phyloP scores from a whole-genome alignment of 176 grass and related monocot genomes.

The Rhipidocladum racemiflorum region DNA sequence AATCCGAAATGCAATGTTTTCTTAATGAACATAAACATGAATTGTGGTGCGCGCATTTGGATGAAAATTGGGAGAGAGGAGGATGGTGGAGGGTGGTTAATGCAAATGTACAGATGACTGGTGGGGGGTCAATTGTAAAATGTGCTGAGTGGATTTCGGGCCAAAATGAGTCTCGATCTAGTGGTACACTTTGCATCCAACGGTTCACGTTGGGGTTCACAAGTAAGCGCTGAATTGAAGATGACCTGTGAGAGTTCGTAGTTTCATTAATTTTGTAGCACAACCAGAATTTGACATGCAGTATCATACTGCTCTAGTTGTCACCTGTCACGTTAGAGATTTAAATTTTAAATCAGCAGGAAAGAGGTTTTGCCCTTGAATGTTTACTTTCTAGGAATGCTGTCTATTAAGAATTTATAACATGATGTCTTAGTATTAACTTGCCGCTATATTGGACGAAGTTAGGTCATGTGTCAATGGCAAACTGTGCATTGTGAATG shows the following conservation, averaged over 20 bases:
- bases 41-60: no score
- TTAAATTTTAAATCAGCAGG: background rate
- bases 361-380: background rate
- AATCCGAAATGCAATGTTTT: no score
- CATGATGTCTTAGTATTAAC: background rate
- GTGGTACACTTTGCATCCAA: no score
- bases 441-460: background rate
- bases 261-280: background rate
- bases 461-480: background rate
- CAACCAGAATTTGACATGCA: background rate
- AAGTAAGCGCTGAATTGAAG: no score
- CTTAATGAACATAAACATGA: no score
- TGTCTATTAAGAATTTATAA: background rate
- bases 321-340: background rate
- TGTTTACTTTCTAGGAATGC: background rate
- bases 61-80: no score
- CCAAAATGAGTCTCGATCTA: no score
- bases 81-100: no score
- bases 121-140: no score
- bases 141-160: no score
- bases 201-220: no score
- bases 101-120: no score
- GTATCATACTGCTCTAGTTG: background rate
- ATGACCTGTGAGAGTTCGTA: background rate
- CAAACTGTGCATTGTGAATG: background rate